Evolutionary conservation across 1,284 basidiomycete species (phyloP), one percentile per base, ranked within the genome.

Genomic region (Anthracocystis walkeri): DNA sequence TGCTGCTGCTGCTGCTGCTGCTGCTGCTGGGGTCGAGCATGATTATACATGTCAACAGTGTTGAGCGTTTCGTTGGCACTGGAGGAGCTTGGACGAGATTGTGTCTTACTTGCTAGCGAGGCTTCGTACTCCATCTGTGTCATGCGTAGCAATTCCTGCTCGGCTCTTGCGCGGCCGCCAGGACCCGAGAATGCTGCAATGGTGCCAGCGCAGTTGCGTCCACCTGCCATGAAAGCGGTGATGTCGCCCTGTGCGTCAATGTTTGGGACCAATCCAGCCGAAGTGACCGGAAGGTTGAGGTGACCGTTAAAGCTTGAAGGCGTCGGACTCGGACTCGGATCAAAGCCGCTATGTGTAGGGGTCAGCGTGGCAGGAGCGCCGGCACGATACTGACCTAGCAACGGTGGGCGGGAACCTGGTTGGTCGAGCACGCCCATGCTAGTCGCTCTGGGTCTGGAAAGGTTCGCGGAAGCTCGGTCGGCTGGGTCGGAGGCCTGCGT

Each of bases 171-270:
- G 11, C 82, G 71, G 5, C 75, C 80, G 20, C 77, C 82, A 2
- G 82, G 75, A 4, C 82, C 82, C 7, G 75, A 69, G 20, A 82
- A 66, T 5, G 80, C 81, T n/a, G 76, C 82, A 21, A 84, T 73
- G 21, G 82, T 84, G 23, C 82, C 82, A 1, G 82, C 79, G 3
- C 82, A 75, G n/a, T 72, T 62, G 11, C 79, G 69, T 3, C 77
- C 77, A 25, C 48, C 53, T 6, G 58, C 59, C 18, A 71, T 31
- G 21, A 58, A 48, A 35, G 61, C 41, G 3, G 70, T 59, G 12
- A 67, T 56, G 6, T 72, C 63, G 33, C 23, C 50, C 11, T 57
- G 50, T 16, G 62, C 49, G 40, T 71, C 63, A 10, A 45, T 14
- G 18, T 33, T 29, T 6, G 54, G 40, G 3, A 44, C 29, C 12